These are phyloP conservation scores for Penicillium sp. DNA, from an alignment of 2,329 filamentous ascomycete species.

Conservation along the genomic window DNA sequence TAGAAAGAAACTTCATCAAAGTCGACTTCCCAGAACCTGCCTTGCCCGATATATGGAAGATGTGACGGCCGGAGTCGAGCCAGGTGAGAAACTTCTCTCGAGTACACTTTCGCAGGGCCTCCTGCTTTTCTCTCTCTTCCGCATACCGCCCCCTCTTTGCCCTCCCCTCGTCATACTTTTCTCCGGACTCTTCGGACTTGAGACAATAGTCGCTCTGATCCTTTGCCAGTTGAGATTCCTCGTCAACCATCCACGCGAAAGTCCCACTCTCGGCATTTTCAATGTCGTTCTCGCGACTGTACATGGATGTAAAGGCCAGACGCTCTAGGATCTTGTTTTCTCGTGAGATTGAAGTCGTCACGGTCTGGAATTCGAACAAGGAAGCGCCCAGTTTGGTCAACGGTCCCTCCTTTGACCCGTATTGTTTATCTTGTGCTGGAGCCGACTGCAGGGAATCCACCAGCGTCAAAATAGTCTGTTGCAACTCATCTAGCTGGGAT, in stretches of 20 bases:
- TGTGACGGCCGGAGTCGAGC: slow-evolving; percentile 19
- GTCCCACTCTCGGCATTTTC: too few relatives aligned
- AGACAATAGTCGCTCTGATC: too few relatives aligned
- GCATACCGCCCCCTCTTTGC: neutral
- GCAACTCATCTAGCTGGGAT: neutral
- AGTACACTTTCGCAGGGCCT: neutral
- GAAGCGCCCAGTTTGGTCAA: neutral
- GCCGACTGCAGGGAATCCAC: neutral
- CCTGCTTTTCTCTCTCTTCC: neutral
- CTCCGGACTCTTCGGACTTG: too few relatives aligned
- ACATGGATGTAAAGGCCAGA: too few relatives aligned
- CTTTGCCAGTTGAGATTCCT: too few relatives aligned
- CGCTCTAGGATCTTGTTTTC: too few relatives aligned
- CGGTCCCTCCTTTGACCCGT: neutral
- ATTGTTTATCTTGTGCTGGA: neutral
- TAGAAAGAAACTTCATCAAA: slow-evolving; percentile 46
- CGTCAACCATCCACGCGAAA: too few relatives aligned
- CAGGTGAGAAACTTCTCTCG: slow-evolving; percentile 25
- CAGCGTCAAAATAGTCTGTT: neutral
- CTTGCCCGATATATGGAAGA: slow-evolving; percentile 48
- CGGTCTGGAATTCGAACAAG: too few relatives aligned
- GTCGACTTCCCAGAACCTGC: slow-evolving; percentile 51
- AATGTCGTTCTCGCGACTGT: too few relatives aligned
- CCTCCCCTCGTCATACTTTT: too few relatives aligned
- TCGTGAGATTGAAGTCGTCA: too few relatives aligned